phyloP scores from a whole-genome alignment of 345 rosid genomes.

The Kandelia obovata region DNA sequence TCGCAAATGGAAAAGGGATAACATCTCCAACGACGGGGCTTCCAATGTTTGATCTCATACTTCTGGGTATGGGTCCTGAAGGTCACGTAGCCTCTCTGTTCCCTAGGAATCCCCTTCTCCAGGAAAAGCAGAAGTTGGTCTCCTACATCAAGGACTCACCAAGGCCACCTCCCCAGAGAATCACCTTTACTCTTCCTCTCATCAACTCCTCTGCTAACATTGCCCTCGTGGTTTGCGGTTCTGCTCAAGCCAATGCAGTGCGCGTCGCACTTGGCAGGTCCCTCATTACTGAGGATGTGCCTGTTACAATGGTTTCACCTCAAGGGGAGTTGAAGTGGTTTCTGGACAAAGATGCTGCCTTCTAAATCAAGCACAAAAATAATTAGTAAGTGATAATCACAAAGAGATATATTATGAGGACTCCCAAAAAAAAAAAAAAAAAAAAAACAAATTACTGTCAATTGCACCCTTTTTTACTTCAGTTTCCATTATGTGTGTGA shows the following conservation, averaged over 20 bases:
- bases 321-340: conserved; percentile 75
- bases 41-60: conserved; percentile 79
- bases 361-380: background rate
- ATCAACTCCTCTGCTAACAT: conserved; percentile 68
- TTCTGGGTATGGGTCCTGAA: conserved; percentile 88
- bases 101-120: conserved; percentile 61
- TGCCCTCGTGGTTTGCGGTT: conserved; percentile 62
- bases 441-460: too few species aligned
- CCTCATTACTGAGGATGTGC: conserved; percentile 38
- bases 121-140: conserved; percentile 66
- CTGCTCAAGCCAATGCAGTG: conserved; percentile 58
- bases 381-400: too few species aligned
- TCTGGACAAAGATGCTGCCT: conserved; percentile 68
- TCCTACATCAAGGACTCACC: conserved; percentile 65
- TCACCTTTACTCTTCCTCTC: conserved; percentile 72
- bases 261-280: conserved; percentile 40
- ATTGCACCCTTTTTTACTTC: too few species aligned
- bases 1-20: conserved; percentile 35
- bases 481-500: too few species aligned
- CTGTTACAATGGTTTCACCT: conserved; percentile 57
- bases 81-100: conserved; percentile 80
- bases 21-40: conserved; percentile 45
- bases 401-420: too few species aligned
- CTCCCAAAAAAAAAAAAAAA: too few species aligned
- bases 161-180: conserved; percentile 76